Evolutionary conservation across 768 basidiomycete genomes (phyloP), one percentile per base, ranked within the genome.

Genomic region (Russula lepida): DNA sequence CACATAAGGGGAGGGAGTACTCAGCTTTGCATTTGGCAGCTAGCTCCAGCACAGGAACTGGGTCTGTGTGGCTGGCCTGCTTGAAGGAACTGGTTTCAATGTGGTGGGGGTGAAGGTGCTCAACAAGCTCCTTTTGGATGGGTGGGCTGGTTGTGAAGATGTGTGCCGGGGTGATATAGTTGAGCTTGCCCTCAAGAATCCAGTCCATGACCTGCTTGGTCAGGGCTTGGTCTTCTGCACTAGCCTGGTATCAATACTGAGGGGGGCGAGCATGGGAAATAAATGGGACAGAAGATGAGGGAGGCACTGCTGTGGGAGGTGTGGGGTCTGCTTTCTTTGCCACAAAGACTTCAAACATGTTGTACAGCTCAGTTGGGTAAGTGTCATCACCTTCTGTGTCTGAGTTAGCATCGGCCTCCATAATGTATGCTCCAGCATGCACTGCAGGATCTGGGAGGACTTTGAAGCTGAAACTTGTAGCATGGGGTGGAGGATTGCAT

Each of bases 11-110:
- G 3, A 28, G 15, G 21, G 47, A 23, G 9, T 6, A 11, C 7
- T 17, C 46, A 13, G 46, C 21, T 25, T 47, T 25, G 3, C 23
- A 25, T 6, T 9, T 15, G 5, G 46, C 23, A 0, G 46, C 21
- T 0, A 49, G 3, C 2, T 19, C 15, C 0, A 49, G 17, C 0
- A 49, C 15, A 2, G 47, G 0, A 0, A 21, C 27, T 0, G 25
- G 25, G 15, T 49, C 27, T 19, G 17, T 1, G 3, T 7, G 1
- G 1, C 6, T 3, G 4, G 17, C 27, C 3, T 28, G 6, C 15
- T 27, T 27, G 3, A 48, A 28, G 0, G 39, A 33, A 5, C 25
- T n/a, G 0, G 41, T 13, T 21, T 58, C 50, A 0, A 49, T 17
- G 2, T 27, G 15, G 0, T 17, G 28, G 3, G n/a, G 5, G 4